These are phyloP conservation scores for Oehlia diaphana DNA, from an alignment of 192 early-diverging fungal genomes.

Conservation along the genomic window DNA sequence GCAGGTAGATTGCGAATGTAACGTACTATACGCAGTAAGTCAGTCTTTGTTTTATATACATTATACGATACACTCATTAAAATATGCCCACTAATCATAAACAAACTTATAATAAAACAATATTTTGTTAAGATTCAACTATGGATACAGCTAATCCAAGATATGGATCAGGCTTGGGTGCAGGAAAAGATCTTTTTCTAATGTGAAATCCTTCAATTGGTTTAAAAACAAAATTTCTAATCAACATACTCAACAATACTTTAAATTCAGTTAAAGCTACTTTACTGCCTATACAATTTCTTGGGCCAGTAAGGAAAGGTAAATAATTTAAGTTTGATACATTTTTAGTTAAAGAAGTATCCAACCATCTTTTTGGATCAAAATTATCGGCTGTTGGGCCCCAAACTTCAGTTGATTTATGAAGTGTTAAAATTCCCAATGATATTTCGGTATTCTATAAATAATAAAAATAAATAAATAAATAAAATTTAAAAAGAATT, in stretches of 20 bases:
- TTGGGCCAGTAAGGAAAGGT: slow-evolving; percentile 52
- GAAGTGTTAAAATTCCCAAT: background rate
- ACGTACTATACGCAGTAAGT: too few species aligned
- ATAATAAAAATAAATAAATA: too few species aligned
- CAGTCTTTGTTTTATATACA: too few species aligned
- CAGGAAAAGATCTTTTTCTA: background rate
- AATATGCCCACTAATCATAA: too few species aligned
- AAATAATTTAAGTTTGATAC: slow-evolving; percentile 33
- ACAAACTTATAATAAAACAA: too few species aligned
- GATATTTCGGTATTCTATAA: background rate
- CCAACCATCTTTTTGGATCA: slow-evolving; percentile 54
- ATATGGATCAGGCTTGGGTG: background rate
- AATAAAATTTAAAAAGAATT: background rate
- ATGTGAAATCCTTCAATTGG: background rate
- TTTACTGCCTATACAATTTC: slow-evolving; percentile 57
- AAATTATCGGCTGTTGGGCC: slow-evolving; percentile 41
- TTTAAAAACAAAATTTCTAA: slow-evolving; percentile 9
- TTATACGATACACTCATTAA: too few species aligned
- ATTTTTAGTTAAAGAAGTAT: slow-evolving; percentile 32
- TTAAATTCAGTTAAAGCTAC: slow-evolving; percentile 60
- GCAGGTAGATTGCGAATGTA: too few species aligned
- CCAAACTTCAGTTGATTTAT: background rate
- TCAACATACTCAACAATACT: slow-evolving; percentile 37
- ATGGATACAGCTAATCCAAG: background rate
- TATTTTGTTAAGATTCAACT: background rate